phyloP scores from a whole-genome alignment of 2,329 filamentous ascomycete species.

The Dryadomyces quercus-mongolicae region DNA sequence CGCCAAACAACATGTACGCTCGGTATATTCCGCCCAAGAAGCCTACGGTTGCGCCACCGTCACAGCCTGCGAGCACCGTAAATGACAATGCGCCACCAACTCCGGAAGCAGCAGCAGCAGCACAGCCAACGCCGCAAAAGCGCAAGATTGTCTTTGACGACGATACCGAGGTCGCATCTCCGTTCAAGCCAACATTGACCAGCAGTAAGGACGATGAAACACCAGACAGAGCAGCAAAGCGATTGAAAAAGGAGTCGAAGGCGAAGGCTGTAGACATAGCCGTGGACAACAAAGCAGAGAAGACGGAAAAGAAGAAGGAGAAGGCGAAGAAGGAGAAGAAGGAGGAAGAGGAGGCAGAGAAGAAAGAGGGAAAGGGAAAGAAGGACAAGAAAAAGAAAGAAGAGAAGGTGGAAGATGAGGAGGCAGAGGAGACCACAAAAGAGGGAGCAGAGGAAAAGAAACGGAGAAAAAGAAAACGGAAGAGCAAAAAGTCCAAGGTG shows the following conservation, averaged over 20 bases:
- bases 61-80: conserved; percentile 3
- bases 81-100: conserved; percentile 11
- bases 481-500: background rate
- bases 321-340: conserved; percentile 15
- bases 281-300: conserved; percentile 11
- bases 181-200: background rate
- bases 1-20: conserved; percentile 17
- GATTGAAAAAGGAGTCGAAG: conserved; percentile 3
- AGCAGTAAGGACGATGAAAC: background rate
- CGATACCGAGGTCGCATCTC: conserved; percentile 8
- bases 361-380: background rate
- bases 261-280: too few species aligned
- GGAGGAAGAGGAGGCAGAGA: conserved; percentile 8
- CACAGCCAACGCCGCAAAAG: conserved; percentile 4
- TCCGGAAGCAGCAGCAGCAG: conserved; percentile 1
- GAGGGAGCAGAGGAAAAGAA: background rate
- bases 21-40: conserved; percentile 24
- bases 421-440: background rate
- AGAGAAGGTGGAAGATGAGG: background rate
- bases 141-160: conserved; percentile 17
- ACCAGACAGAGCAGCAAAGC: conserved; percentile 1
- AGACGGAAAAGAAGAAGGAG: conserved; percentile 9
- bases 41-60: background rate
- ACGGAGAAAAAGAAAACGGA: background rate
- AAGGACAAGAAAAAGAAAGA: background rate